Evolutionary conservation across 768 basidiomycete species (phyloP).

Genomic region (Terana coerulea): DNA sequence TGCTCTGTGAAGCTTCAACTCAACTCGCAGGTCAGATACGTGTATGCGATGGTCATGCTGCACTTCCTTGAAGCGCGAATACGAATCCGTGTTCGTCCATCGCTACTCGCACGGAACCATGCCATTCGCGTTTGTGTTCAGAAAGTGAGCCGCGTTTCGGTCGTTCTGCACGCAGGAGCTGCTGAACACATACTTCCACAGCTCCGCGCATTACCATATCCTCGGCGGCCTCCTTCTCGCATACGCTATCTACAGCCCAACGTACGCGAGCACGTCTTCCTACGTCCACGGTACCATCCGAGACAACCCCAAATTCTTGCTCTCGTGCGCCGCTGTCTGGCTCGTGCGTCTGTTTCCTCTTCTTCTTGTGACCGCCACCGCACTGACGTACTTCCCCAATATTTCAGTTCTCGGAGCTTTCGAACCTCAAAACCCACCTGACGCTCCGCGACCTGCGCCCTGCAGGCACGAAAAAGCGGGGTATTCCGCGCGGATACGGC

Average conservation of each 20-base stretch:
- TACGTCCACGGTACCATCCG: conserved; percentile 60
- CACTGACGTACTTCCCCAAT: neutral
- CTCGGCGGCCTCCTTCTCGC: conserved; percentile 79
- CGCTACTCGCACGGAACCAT: conserved; percentile 95
- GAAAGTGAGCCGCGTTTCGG: conserved; percentile 64
- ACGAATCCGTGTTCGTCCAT: conserved; percentile 92
- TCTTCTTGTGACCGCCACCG: neutral
- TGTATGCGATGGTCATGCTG: conserved; percentile 70
- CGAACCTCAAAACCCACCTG: conserved; percentile 81
- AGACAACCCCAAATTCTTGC: conserved; percentile 64
- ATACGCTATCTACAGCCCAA: conserved; percentile 76
- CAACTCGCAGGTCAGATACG: conserved; percentile 42
- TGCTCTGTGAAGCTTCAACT: neutral
- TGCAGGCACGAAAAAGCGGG: conserved; percentile 68
- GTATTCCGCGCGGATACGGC: conserved; percentile 91
- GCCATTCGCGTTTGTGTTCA: conserved; percentile 82
- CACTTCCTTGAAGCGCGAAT: conserved; percentile 92
- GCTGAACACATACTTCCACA: conserved; percentile 26
- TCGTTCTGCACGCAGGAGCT: neutral
- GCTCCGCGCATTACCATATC: conserved; percentile 88
- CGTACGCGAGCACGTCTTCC: conserved; percentile 63
- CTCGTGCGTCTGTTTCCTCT: conserved; percentile 47
- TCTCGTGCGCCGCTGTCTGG: conserved; percentile 64
- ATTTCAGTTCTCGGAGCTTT: conserved; percentile 75
- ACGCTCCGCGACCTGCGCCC: conserved; percentile 84